Percentiles rank a stretch among this genome's conserved stretches.
These are phyloP conservation scores for Phaeosphaeria sp. DNA, from an alignment of 2,329 filamentous ascomycete genomes.

Conservation along the genomic window DNA sequence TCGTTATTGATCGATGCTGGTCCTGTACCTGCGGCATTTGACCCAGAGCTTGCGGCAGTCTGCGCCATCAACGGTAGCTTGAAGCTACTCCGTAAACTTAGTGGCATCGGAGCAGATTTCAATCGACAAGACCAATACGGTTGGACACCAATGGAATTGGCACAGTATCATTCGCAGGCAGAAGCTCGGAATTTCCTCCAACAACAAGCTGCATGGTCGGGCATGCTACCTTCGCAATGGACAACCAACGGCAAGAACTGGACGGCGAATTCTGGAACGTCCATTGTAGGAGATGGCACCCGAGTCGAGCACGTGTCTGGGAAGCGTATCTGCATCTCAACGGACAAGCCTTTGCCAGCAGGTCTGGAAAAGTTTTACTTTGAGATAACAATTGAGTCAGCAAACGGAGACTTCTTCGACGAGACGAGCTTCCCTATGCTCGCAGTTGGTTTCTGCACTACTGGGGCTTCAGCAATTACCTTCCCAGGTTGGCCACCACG, in stretches of 20 bases:
- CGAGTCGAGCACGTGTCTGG: not conserved
- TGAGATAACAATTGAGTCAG: not conserved
- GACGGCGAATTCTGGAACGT: too few relatives aligned
- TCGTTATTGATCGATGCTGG: not conserved
- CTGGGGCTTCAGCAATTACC: not conserved
- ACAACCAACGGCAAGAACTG: not conserved
- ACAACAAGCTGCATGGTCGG: not conserved
- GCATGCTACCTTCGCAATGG: not conserved
- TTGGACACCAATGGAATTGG: not conserved
- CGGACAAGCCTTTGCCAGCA: not conserved
- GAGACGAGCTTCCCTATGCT: not conserved
- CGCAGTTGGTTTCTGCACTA: not conserved
- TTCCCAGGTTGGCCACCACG: not conserved
- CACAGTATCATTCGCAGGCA: not conserved
- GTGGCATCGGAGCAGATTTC: not conserved
- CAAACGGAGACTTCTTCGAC: not conserved
- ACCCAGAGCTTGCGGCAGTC: not conserved
- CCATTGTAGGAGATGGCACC: not conserved
- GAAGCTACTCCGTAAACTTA: not conserved
- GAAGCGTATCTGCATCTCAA: not conserved
- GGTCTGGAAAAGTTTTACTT: not conserved
- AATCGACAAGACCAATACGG: not conserved
- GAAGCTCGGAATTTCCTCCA: not conserved
- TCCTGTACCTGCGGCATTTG: not conserved
- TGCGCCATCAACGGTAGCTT: not conserved